Evolutionary conservation across 2,329 filamentous ascomycete genomes (phyloP), one percentile per base, ranked within the genome.

Genomic region (Paraphaeosphaeria minitans): DNA sequence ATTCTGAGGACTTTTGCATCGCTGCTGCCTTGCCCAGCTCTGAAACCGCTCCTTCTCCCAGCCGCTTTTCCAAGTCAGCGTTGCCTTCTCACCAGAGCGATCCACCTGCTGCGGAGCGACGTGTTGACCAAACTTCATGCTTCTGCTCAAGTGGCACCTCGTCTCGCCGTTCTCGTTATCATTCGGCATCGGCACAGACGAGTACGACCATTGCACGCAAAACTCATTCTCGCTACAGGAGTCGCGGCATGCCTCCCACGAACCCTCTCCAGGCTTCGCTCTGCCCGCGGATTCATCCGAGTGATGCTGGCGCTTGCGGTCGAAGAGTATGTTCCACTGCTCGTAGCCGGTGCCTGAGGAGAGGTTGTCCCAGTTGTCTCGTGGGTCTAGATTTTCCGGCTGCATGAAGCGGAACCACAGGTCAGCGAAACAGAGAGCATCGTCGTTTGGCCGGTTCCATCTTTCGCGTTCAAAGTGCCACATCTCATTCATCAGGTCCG

Each of bases 401-500:
- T 65, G 62, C 54, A 74, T 64, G 62, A 74, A 74, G n/a, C 59
- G 62, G 5, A 62, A 50, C 66, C 67, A 75, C 1, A 75, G 51
- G 46, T 73, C 71, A 8, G 68, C 67, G 29, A 69, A 72, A 3
- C 65, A 64, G 3, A 74, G 46, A 1, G 67, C 63, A 7, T 61
- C 62, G 10, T 56, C 55, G 6, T 61, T 57, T 19, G 66, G 60
- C n/a, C 65, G 59, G 24, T 68, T 53, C 14, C 65, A 59, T 24
- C 66, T 61, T 12, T 74, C 67, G 51, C 77, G 76, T 63, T 84
- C 81, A 33, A 83, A 81, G 8, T 75, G 74, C 70, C 77, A 80
- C 41, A 84, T 73, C 3, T 73, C 69, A 46, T 77, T 70, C 14
- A 80, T 77, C 8, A 83, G 78, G 1, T 68, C 62, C 0, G 79